Evolutionary conservation across 345 rosid genomes (phyloP).

Genomic region (Aurinia saxatilis): DNA sequence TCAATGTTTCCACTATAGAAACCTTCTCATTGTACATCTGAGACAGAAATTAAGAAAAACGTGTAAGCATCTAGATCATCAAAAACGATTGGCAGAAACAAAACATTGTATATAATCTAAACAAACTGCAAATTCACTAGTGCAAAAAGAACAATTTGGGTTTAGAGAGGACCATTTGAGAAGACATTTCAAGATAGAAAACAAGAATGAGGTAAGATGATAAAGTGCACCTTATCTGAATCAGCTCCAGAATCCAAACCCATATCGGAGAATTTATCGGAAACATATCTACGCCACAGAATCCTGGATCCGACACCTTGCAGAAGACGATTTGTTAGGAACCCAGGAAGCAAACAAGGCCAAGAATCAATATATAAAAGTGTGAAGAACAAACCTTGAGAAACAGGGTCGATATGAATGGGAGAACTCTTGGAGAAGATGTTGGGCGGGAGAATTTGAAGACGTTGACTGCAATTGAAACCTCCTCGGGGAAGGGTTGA

Average conservation of each 20-base stretch:
- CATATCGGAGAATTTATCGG: constrained; percentile 38
- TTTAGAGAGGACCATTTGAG: neutral
- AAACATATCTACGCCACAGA: constrained; percentile 32
- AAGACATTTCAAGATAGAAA: too few species aligned
- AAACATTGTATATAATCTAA: too few species aligned
- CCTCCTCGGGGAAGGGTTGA: too few species aligned
- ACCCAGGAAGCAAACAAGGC: too few species aligned
- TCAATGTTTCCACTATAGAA: constrained; percentile 48
- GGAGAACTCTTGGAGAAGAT: constrained; percentile 4
- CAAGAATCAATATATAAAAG: too few species aligned
- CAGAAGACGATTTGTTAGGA: too few species aligned
- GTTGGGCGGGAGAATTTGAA: constrained; percentile 20
- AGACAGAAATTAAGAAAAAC: constrained; percentile 10
- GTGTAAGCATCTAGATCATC: too few species aligned
- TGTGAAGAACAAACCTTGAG: constrained; percentile 33
- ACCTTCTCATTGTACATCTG: constrained; percentile 32
- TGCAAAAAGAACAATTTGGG: neutral
- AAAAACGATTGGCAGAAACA: too few species aligned
- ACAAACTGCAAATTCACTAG: neutral
- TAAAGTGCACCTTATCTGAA: constrained; percentile 32
- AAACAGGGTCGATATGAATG: constrained; percentile 8
- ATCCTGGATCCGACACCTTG: constrained; percentile 32
- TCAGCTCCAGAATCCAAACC: constrained; percentile 24
- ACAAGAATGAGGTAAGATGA: neutral
- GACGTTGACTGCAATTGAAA: neutral